phyloP scores from a whole-genome alignment of 805 yeast genomes.

The Nakazawaea laoshanensis region DNA sequence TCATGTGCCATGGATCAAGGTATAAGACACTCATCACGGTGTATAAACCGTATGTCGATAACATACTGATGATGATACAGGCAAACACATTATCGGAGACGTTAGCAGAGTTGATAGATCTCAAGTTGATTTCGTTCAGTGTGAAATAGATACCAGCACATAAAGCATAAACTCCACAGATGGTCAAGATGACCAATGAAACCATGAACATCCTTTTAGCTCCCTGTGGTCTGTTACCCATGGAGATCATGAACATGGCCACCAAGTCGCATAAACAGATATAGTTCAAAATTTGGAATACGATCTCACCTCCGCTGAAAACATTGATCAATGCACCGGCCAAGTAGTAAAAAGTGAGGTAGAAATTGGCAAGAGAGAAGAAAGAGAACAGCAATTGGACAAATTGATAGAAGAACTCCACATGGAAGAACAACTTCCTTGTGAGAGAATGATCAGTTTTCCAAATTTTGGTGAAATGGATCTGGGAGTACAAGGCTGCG shows the following conservation, averaged over 20 bases:
- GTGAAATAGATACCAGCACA: slow-evolving; percentile 80
- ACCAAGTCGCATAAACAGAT: slow-evolving; percentile 74
- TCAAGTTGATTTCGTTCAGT: slow-evolving; percentile 37
- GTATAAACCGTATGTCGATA: slow-evolving; percentile 90
- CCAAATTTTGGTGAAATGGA: slow-evolving; percentile 87
- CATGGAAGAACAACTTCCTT: slow-evolving; percentile 75
- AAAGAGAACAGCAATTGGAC: slow-evolving; percentile 75
- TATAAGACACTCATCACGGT: slow-evolving; percentile 72
- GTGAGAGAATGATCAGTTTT: slow-evolving; percentile 71
- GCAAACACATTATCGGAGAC: slow-evolving; percentile 43
- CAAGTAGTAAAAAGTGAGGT: slow-evolving; percentile 83
- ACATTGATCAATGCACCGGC: slow-evolving; percentile 69
- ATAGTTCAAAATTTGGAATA: slow-evolving; percentile 82
- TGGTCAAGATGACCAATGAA: slow-evolving; percentile 62
- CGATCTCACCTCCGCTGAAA: slow-evolving; percentile 63
- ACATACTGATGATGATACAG: slow-evolving; percentile 74
- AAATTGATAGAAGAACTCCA: slow-evolving; percentile 87
- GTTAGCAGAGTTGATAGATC: slow-evolving; percentile 13
- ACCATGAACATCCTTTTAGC: slow-evolving; percentile 70
- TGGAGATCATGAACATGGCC: slow-evolving; percentile 83
- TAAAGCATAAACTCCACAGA: slow-evolving; percentile 77
- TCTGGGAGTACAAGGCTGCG: slow-evolving; percentile 86
- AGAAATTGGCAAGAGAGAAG: slow-evolving; percentile 89
- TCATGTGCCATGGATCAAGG: slow-evolving; percentile 89
- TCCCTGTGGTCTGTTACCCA: slow-evolving; percentile 98